Evolutionary conservation across 106 monocot genomes (phyloP).

Genomic region (Dendrobium huoshanense): DNA sequence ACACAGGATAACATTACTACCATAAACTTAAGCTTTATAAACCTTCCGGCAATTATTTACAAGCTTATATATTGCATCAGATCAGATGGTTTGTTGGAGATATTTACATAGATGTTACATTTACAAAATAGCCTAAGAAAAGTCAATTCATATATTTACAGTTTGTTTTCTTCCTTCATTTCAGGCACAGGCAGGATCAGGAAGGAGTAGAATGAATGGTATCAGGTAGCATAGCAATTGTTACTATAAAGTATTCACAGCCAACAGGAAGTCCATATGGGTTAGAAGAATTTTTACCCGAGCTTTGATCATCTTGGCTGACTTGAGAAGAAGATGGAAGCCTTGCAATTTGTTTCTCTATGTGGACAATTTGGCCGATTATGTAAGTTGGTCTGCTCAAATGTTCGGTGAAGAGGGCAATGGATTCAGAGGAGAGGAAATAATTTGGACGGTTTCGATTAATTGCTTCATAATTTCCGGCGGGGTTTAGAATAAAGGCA

Average conservation of each 20-base stretch:
- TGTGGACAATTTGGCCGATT: conserved; percentile 93
- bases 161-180: conserved; percentile 65
- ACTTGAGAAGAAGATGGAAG: conserved; percentile 1
- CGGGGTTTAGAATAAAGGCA: conserved; percentile 66
- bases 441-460: conserved; percentile 66
- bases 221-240: conserved; percentile 86
- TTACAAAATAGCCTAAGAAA: conserved; percentile 8
- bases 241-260: conserved; percentile 91
- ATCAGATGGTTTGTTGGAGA: background rate
- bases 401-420: conserved; percentile 80
- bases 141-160: conserved; percentile 13
- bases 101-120: conserved; percentile 14
- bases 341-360: conserved; percentile 49
- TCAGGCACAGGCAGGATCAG: conserved; percentile 62
- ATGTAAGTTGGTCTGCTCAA: conserved; percentile 49
- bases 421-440: conserved; percentile 87
- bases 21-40: background rate
- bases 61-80: background rate
- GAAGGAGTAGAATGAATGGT: conserved; percentile 61
- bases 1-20: too few relatives aligned
- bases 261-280: conserved; percentile 65
- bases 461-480: conserved; percentile 76
- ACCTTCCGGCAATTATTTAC: background rate
- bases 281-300: conserved; percentile 26
- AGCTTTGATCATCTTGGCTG: conserved; percentile 15